Conservation (phyloP, 305 asterid species). For the Solanum hybrid region DNA sequence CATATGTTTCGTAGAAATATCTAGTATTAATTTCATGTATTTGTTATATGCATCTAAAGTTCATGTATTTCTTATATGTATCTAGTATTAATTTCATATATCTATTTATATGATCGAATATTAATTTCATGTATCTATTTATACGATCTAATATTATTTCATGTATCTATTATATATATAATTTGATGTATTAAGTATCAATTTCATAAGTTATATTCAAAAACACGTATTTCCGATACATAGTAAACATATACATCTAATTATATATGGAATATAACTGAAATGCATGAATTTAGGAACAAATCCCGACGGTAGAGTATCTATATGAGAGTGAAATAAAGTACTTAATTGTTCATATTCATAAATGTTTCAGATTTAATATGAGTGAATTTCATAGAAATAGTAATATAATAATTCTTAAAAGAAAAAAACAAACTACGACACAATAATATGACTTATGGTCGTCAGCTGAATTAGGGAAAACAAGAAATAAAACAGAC, state of each 20-base stretch:
- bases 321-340: neutral
- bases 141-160: neutral
- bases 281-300: neutral
- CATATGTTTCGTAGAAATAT: no score
- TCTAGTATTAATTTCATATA: neutral
- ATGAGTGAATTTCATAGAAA: neutral
- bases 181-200: neutral
- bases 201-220: neutral
- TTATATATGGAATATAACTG: no score
- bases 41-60: neutral
- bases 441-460: neutral
- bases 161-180: no score
- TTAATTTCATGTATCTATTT: no score
- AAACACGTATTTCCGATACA: neutral
- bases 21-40: no score
- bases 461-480: neutral
- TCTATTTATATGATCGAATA: neutral
- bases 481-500: neutral
- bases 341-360: no score
- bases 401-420: neutral
- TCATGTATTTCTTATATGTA: neutral
- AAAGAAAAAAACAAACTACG: neutral
- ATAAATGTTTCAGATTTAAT: no score
- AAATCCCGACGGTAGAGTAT: neutral
- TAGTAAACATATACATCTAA: no score